Evolutionary conservation across 2,329 filamentous ascomycete species (phyloP).

Genomic region (Aspergillus sergii): DNA sequence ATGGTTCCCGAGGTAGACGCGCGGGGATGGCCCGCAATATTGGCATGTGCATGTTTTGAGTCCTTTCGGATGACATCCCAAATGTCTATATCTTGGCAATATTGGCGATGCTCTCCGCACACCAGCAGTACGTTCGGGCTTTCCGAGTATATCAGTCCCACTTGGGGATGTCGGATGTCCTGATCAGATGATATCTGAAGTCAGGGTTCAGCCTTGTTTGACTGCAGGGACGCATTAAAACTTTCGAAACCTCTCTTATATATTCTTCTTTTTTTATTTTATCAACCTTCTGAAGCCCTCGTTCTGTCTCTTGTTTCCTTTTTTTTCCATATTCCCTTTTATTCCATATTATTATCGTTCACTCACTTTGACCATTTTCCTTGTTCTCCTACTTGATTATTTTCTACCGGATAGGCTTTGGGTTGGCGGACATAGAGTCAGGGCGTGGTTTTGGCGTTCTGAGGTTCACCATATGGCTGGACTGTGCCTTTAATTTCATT

Average conservation of each 20-base stretch:
- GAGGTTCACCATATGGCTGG: slow-evolving; percentile 9
- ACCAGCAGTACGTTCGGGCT: neutral
- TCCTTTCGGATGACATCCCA: neutral
- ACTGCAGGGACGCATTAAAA: neutral
- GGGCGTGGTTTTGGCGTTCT: slow-evolving; percentile 21
- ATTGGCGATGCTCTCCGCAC: slow-evolving; percentile 8
- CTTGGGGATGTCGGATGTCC: neutral
- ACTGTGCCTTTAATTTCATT: slow-evolving; percentile 9
- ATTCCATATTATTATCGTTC: slow-evolving; percentile 4
- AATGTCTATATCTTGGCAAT: slow-evolving; percentile 7
- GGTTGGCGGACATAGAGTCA: slow-evolving; percentile 18
- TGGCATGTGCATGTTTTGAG: neutral
- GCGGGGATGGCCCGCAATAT: neutral
- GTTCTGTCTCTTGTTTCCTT: slow-evolving; percentile 1
- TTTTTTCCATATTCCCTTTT: slow-evolving; percentile 5
- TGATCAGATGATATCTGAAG: neutral
- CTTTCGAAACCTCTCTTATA: neutral
- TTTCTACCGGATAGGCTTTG: slow-evolving; percentile 11
- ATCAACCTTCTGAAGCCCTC: neutral
- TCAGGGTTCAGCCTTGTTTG: neutral
- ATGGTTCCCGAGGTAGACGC: neutral
- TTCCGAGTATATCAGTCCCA: neutral
- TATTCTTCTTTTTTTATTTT: neutral
- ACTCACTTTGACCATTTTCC: slow-evolving; percentile 3
- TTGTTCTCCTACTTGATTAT: slow-evolving; percentile 7